phyloP scores from a whole-genome alignment of 2,329 filamentous ascomycete species.

The Rugonectria rugulosa region DNA sequence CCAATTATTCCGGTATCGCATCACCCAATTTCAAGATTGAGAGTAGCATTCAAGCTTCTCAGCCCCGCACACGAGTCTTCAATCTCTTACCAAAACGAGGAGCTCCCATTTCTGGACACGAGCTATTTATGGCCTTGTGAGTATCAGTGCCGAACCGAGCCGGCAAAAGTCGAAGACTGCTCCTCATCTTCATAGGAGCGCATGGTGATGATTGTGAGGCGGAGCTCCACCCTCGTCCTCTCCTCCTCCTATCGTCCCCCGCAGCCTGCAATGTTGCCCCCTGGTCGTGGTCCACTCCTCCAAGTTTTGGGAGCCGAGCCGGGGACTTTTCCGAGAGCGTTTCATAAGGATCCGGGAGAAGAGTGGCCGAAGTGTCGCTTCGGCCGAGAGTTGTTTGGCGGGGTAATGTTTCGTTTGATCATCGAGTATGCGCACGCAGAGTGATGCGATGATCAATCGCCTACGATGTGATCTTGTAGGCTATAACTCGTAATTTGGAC shows the following conservation, averaged over 20 bases:
- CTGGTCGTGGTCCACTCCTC: conserved; percentile 1
- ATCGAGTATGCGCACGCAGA: too few species aligned
- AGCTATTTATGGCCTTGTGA: too few species aligned
- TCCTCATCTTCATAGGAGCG: conserved; percentile 1
- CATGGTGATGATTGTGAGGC: not conserved
- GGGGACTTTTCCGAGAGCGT: conserved; percentile 13
- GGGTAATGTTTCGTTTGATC: not conserved
- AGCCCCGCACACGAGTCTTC: not conserved
- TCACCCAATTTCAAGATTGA: not conserved
- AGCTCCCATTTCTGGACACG: not conserved
- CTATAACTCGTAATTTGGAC: too few species aligned
- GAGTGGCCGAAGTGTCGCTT: conserved; percentile 6
- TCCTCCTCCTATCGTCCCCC: conserved; percentile 1
- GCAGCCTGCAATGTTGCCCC: conserved; percentile 9
- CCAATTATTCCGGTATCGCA: conserved; percentile 19
- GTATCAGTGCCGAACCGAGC: conserved; percentile 21
- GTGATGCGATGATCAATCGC: too few species aligned
- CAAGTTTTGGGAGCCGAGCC: conserved; percentile 3
- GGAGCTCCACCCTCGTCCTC: conserved; percentile 20
- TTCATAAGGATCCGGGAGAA: conserved; percentile 12
- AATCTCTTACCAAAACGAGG: not conserved
- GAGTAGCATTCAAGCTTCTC: not conserved
- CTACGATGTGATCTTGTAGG: not conserved
- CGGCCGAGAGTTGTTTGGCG: not conserved
- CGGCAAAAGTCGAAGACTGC: not conserved